Base-by-base conservation (phyloP, 1,284 basidiomycete species). In the Cronartium ribicola region DNA sequence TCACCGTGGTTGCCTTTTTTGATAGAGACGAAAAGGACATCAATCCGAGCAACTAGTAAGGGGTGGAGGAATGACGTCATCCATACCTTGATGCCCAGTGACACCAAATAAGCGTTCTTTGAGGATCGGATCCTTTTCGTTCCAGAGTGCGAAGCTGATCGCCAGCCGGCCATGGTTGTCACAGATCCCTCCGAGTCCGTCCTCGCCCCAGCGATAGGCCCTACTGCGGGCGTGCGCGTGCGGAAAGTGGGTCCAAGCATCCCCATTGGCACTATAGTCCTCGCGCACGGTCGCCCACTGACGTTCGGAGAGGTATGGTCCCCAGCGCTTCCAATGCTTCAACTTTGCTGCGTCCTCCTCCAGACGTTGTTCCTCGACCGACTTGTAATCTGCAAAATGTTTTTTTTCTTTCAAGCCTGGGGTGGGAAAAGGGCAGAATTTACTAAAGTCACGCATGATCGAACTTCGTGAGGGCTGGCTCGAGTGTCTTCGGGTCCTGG, bases 271-370 rank as follows among this genome's bases (percentile, higher is more conserved):
- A 61, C 94, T 97, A 83, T 98, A 98, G 82, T 98, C 95, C 82
- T 98, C 95, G 76, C 95, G 89, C 51, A 98, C 95, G 29, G 94
- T 97, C 41, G 93, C 94, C 95, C 95, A 98, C 85, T 98, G 95
- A 76, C 95, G 86, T 83, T 98, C 95, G 77, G 89, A 90, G 76
- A 98, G 86, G 84, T 98, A 98, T 17, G 95, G 95, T 39, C 95
- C 95, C 95, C 95, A 98, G 78, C 92, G 86, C 83, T 97, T 97
- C 95, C 95, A 98, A 82, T 98, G 93, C 57, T 85, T 83, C 76
- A 87, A 84, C 78, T 87, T 88, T 72, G 84, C 81, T 75, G 84
- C 85, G 76, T 89, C 88, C 79, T 91, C 88, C 61, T 87, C 83
- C 14, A 83, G 79, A n/a, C 82, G 78, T 75, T 76, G 76, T 76